Conservation (phyloP, 768 basidiomycete species). For the Saitozyma sp. region DNA sequence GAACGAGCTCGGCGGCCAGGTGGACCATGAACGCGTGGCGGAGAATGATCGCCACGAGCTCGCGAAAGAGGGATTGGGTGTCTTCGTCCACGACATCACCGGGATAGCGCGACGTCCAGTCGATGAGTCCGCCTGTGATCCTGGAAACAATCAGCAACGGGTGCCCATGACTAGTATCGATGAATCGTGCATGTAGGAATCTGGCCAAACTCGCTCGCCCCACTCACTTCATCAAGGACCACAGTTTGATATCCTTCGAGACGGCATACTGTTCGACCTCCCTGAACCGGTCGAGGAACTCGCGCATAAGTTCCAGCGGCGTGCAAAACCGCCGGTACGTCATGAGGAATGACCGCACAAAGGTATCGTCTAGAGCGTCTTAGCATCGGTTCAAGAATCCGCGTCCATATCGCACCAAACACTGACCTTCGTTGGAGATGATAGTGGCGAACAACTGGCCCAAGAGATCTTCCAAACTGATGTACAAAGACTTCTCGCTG, state of each 20-base stretch:
- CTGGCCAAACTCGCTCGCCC: background rate
- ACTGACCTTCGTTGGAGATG: constrained; percentile 29
- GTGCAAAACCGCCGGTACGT: constrained; percentile 45
- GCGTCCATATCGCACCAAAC: constrained; percentile 15
- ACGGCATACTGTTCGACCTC: constrained; percentile 28
- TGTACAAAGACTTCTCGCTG: constrained; percentile 14
- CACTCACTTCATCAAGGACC: constrained; percentile 40
- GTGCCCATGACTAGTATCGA: background rate
- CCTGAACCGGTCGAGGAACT: constrained; percentile 32
- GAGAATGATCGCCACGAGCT: constrained; percentile 28
- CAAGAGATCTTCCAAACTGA: constrained; percentile 26
- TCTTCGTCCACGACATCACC: constrained; percentile 37
- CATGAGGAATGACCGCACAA: constrained; percentile 43
- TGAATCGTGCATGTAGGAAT: background rate
- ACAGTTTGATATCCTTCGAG: constrained; percentile 28
- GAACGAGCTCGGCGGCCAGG: constrained; percentile 40
- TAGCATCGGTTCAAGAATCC: constrained; percentile 14
- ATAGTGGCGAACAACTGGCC: constrained; percentile 29
- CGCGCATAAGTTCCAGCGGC: constrained; percentile 34
- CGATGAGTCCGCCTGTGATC: constrained; percentile 35
- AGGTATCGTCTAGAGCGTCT: constrained; percentile 9
- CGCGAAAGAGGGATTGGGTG: constrained; percentile 22
- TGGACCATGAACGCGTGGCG: constrained; percentile 40
- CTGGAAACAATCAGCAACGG: constrained; percentile 5
- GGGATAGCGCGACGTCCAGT: constrained; percentile 47